Conservation (phyloP, 495 filamentous ascomycete species). For the Aspergillus kassunensis region DNA sequence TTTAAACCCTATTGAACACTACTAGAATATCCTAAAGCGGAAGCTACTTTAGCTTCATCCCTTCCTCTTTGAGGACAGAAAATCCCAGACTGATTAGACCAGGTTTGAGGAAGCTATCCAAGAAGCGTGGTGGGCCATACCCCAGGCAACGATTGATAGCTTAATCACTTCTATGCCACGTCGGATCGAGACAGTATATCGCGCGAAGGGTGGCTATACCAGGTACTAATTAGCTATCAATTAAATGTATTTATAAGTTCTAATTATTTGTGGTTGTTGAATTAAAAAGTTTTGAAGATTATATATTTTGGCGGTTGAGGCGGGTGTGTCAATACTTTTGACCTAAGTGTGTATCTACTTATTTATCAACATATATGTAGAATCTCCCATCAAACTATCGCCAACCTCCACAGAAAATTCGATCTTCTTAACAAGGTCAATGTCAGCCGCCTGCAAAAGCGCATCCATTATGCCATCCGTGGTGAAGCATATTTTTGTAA, state of each 20-base stretch:
- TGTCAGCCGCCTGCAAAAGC: too few species aligned
- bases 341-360: too few species aligned
- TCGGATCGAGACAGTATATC: background rate
- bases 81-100: background rate
- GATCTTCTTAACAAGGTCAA: too few species aligned
- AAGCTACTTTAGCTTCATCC: background rate
- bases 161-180: slow-evolving; percentile 2
- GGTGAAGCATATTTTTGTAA: too few species aligned
- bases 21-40: background rate
- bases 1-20: slow-evolving; percentile 3
- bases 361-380: background rate
- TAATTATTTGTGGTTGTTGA: background rate
- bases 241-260: background rate
- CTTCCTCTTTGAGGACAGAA: background rate
- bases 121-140: background rate
- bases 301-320: background rate
- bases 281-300: background rate
- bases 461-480: too few species aligned
- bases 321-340: too few species aligned
- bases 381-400: too few species aligned
- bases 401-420: too few species aligned
- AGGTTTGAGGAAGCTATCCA: background rate
- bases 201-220: background rate
- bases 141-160: background rate
- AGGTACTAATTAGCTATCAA: background rate